Evolutionary conservation across 805 yeast genomes (phyloP).

Genomic region (Wickerhamiella allomyrinae): DNA sequence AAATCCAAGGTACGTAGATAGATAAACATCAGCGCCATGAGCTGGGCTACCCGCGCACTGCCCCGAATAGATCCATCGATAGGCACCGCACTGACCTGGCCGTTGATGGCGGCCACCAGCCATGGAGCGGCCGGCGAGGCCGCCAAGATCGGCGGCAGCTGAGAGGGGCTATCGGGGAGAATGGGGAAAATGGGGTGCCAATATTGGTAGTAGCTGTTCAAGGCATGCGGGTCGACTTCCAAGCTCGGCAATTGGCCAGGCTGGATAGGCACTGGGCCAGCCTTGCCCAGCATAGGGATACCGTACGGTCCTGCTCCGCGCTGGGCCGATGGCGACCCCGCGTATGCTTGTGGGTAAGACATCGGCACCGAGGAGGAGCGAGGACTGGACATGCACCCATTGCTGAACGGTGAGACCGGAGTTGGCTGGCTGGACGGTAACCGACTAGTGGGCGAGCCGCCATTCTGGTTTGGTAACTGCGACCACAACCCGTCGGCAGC

Average conservation of each 20-base stretch:
- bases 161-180: constrained; percentile 24
- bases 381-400: too few species aligned
- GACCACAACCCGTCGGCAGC: neutral
- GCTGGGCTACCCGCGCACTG: constrained; percentile 18
- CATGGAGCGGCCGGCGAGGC: constrained; percentile 15
- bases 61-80: constrained; percentile 7
- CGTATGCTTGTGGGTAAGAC: too few species aligned
- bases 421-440: too few species aligned
- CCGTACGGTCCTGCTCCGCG: too few species aligned
- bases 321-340: too few species aligned
- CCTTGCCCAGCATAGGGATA: too few species aligned
- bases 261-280: too few species aligned
- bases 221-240: constrained; percentile 7
- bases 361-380: too few species aligned
- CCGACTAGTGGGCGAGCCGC: too few species aligned
- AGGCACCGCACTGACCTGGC: constrained; percentile 9
- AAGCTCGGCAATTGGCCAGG: too few species aligned
- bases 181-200: constrained; percentile 29
- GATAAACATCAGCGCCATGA: constrained; percentile 24
- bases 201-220: constrained; percentile 26
- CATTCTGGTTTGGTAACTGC: too few species aligned
- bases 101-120: constrained; percentile 20
- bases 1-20: constrained; percentile 22
- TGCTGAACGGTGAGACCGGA: too few species aligned
- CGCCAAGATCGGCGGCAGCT: constrained; percentile 21